These are phyloP conservation scores for Cladorrhinum samala DNA, from an alignment of 495 filamentous ascomycete species.

Conservation along the genomic window DNA sequence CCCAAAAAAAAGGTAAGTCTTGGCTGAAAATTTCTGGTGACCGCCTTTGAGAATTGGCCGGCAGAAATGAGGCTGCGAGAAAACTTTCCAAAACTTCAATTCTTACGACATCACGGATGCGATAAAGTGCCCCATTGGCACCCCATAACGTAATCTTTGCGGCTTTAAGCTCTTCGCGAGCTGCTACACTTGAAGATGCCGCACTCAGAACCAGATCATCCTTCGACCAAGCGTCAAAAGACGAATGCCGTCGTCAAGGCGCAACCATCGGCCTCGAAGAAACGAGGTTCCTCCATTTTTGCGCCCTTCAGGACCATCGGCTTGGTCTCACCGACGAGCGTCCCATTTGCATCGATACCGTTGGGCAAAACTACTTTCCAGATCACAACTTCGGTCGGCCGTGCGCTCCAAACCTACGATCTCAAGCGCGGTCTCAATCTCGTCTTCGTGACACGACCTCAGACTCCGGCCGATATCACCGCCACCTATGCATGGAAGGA, in stretches of 20 bases:
- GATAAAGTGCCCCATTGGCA: conserved; percentile 1
- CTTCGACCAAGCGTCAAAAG: conserved; percentile 64
- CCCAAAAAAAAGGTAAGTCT: conserved; percentile 5
- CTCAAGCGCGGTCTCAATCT: conserved; percentile 80
- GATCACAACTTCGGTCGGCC: conserved; percentile 89
- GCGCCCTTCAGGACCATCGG: conserved; percentile 92
- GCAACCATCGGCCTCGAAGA: conserved; percentile 25
- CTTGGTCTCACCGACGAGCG: conserved; percentile 79
- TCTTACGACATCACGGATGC: too few relatives aligned
- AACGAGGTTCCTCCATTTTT: conserved; percentile 67
- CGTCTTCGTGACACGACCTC: conserved; percentile 83
- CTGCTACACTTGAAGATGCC: conserved; percentile 34
- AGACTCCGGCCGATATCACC: conserved; percentile 79
- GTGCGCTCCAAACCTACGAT: conserved; percentile 90
- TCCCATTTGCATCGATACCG: conserved; percentile 82
- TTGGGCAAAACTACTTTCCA: conserved; percentile 93
- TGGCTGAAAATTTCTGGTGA: conserved; percentile 24
- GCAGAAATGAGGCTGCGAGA: background rate
- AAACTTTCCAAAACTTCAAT: background rate
- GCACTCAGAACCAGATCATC: conserved; percentile 45
- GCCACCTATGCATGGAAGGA: conserved; percentile 86
- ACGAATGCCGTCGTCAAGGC: conserved; percentile 32
- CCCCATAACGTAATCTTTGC: background rate
- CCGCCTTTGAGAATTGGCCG: conserved; percentile 6
- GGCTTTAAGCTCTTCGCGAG: conserved; percentile 7